phyloP scores from a whole-genome alignment of 208 protist genomes.

The Leishmania aethiopica region DNA sequence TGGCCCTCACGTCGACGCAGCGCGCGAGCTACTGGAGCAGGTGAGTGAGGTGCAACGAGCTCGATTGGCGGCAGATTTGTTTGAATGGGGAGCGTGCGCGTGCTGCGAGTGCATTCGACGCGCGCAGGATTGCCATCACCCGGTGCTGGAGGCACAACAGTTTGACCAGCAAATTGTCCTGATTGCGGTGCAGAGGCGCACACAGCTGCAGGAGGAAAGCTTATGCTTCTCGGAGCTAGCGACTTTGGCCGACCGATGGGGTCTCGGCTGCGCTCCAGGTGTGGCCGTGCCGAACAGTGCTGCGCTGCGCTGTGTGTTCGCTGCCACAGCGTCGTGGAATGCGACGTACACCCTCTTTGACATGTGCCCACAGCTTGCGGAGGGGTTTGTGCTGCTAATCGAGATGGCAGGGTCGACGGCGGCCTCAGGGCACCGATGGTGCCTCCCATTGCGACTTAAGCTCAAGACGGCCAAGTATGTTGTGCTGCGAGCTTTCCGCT shows the following conservation, averaged over 20 bases:
- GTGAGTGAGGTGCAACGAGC: conserved; percentile 41
- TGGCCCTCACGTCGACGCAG: conserved; percentile 78
- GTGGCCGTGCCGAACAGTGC: conserved; percentile 13
- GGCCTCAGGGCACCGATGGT: conserved; percentile 26
- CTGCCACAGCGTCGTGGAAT: conserved; percentile 38
- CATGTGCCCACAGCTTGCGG: conserved; percentile 43
- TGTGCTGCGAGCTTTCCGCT: conserved; percentile 79
- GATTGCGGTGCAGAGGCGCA: conserved; percentile 59
- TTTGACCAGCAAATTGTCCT: conserved; percentile 64
- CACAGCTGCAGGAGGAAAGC: conserved; percentile 50
- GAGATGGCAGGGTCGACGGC: conserved; percentile 24
- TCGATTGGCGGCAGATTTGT: conserved; percentile 56
- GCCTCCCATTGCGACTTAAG: conserved; percentile 76
- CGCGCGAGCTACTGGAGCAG: conserved; percentile 36
- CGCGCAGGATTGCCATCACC: conserved; percentile 58
- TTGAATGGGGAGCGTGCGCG: conserved; percentile 31
- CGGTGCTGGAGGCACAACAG: conserved; percentile 54
- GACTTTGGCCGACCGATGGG: conserved; percentile 42
- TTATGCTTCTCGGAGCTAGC: conserved; percentile 37
- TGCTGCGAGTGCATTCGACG: conserved; percentile 77
- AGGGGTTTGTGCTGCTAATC: conserved; percentile 82
- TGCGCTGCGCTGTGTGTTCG: conserved; percentile 38
- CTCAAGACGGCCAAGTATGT: conserved; percentile 80
- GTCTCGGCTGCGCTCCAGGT: conserved; percentile 41
- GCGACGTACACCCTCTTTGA: conserved; percentile 32